Base-by-base conservation (phyloP, 2,329 filamentous ascomycete species). In the Aureobasidium melanogenum region DNA sequence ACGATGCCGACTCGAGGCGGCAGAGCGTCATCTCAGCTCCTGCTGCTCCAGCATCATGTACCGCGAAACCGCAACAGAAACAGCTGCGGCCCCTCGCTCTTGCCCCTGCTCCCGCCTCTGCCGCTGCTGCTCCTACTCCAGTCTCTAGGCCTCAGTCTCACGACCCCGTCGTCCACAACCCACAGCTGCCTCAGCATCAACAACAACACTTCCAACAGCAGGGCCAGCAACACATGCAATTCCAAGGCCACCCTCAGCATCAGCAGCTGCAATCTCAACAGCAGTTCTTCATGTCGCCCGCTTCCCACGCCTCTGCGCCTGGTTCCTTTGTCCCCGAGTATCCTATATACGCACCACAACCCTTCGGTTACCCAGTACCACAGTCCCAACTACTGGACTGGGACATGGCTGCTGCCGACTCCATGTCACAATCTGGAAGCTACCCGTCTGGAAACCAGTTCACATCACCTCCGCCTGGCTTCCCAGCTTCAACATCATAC, bases 51-150 rank as follows among this genome's bases (percentile, higher is more conserved):
- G 26, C 10, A 15, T 28, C n/a, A 6, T 8, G 19, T 10, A 4
- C 39, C 26, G 8, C 41, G 6, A 46, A 61, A 22, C 66, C 17
- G 66, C 68, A 56, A 24, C 44, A 64, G 28, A 68, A 56, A 15
- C 50, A 57, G 22, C 58, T 62, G 7, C 50, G 24, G 17, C n/a
- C 54, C 30, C 22, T 52, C 30, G 34, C 36, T 39, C 59, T 61
- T 26, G 32, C 56, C 8, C 38, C 56, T 15, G 56, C 56, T 39
- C 43, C 44, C 19, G 55, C 32, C 5, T n/a, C 54, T 26, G 41
- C 24, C 12, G 7, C 28, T 44, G 51, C 54, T n/a, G 30, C 24
- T 46, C 14, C 39, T 56, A 17, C 55, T 41, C 9, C 28, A 4
- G 41, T 48, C 9, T 15, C 39, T 8, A n/a, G 17, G 14, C 50